Evolutionary conservation across 352 stramenopile species (phyloP).

Genomic region (Blastocystis sp.): DNA sequence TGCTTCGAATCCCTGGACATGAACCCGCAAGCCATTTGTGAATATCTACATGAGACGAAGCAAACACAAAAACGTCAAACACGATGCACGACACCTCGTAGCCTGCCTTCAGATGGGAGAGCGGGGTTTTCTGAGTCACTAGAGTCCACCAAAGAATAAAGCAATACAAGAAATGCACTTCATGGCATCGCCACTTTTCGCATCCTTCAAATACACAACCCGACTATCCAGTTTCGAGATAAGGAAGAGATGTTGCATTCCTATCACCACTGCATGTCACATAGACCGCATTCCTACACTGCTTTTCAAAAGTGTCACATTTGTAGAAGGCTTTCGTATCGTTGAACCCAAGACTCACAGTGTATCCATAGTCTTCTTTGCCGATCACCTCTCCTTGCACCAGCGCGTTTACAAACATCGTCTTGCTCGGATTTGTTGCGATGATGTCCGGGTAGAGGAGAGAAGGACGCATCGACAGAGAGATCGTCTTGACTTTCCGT

Average conservation of each 20-base stretch:
- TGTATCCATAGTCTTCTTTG: constrained; percentile 55
- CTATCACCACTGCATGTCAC: neutral
- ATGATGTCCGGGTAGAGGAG: neutral
- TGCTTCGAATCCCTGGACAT: neutral
- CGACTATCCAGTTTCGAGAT: neutral
- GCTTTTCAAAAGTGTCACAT: neutral
- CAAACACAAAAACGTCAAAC: neutral
- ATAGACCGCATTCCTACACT: neutral
- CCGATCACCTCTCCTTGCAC: constrained; percentile 20
- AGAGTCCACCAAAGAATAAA: neutral
- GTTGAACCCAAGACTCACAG: constrained; percentile 28
- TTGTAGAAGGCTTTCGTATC: constrained; percentile 39
- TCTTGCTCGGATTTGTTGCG: neutral
- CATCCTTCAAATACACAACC: constrained; percentile 1
- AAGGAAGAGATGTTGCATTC: neutral
- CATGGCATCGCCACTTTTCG: neutral
- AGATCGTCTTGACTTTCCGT: neutral
- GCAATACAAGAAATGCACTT: neutral
- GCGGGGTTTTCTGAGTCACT: neutral
- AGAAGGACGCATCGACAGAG: constrained; percentile 55
- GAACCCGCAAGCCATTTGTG: neutral
- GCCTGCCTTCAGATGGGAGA: neutral
- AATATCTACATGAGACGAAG: neutral
- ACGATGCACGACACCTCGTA: neutral
- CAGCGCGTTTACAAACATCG: neutral